These are phyloP conservation scores for Phytophthora niederhauseri DNA, from an alignment of 352 stramenopile species.

Conservation along the genomic window DNA sequence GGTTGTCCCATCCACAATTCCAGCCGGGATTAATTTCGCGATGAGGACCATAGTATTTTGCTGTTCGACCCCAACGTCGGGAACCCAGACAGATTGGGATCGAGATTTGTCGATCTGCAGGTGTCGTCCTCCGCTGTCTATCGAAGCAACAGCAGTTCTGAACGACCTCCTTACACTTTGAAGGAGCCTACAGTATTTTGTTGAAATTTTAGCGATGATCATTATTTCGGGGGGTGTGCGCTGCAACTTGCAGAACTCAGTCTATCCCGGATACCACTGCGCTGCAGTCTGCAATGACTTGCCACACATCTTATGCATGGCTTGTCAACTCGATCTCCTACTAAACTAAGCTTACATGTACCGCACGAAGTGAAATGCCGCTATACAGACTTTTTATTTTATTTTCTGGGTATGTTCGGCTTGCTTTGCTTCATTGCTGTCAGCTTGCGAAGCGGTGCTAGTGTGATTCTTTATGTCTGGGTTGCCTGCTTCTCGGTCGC, in stretches of 20 bases:
- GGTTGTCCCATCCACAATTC: slow-evolving; percentile 1
- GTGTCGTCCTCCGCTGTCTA: not conserved
- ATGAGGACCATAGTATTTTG: slow-evolving; percentile 20
- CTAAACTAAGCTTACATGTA: no score
- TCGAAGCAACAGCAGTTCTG: no score
- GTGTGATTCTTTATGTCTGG: slow-evolving; percentile 13
- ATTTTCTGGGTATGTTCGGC: slow-evolving; percentile 27
- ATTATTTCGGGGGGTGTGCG: no score
- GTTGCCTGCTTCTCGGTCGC: slow-evolving; percentile 14
- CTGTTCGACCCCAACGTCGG: slow-evolving; percentile 2
- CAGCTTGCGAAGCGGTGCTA: slow-evolving; percentile 24
- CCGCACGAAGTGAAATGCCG: not conserved
- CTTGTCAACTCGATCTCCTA: no score
- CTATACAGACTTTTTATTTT: slow-evolving; percentile 42
- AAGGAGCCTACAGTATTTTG: no score
- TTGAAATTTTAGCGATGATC: no score
- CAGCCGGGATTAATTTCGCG: slow-evolving; percentile 23
- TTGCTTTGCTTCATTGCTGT: slow-evolving; percentile 19
- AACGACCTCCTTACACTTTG: no score
- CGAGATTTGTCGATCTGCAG: not conserved
- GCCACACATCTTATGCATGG: no score
- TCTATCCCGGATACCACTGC: no score
- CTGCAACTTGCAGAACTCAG: no score
- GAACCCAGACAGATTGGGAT: slow-evolving; percentile 8
- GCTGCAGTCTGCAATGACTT: no score